These are phyloP conservation scores for Thalassiosira hispida DNA, from an alignment of 352 stramenopile genomes.

Conservation along the genomic window DNA sequence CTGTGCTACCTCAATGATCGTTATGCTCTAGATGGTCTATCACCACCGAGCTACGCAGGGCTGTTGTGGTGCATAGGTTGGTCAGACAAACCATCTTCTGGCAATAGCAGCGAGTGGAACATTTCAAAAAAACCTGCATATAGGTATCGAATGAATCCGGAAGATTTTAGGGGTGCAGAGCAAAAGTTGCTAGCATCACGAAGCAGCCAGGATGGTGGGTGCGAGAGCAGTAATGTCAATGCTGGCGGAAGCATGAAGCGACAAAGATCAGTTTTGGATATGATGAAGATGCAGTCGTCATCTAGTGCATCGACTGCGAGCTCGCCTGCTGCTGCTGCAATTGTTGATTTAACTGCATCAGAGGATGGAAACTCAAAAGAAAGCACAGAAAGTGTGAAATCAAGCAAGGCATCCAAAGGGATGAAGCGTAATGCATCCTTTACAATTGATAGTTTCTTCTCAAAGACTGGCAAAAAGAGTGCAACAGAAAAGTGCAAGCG, in stretches of 20 bases:
- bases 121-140: slow-evolving; percentile 39
- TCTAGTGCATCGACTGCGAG: not conserved
- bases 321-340: too few species aligned
- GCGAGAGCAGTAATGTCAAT: not conserved
- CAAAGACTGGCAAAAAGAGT: too few species aligned
- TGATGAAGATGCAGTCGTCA: slow-evolving; percentile 28
- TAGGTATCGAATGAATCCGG: slow-evolving; percentile 31
- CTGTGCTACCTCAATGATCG: slow-evolving; percentile 73
- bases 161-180: slow-evolving; percentile 41
- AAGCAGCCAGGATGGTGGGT: not conserved
- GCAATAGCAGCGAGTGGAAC: slow-evolving; percentile 6
- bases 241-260: not conserved
- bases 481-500: too few species aligned
- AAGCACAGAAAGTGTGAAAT: too few species aligned
- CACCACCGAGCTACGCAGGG: slow-evolving; percentile 67
- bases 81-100: slow-evolving; percentile 54
- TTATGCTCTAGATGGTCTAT: slow-evolving; percentile 74
- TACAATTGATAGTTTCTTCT: slow-evolving; percentile 18
- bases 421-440: slow-evolving; percentile 13
- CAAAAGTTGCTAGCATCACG: slow-evolving; percentile 10
- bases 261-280: slow-evolving; percentile 19
- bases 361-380: too few species aligned
- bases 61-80: slow-evolving; percentile 79
- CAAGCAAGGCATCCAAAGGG: not conserved
- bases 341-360: too few species aligned